phyloP scores from a whole-genome alignment of 2,329 filamentous ascomycete genomes.

The Colletotrichum sp. region DNA sequence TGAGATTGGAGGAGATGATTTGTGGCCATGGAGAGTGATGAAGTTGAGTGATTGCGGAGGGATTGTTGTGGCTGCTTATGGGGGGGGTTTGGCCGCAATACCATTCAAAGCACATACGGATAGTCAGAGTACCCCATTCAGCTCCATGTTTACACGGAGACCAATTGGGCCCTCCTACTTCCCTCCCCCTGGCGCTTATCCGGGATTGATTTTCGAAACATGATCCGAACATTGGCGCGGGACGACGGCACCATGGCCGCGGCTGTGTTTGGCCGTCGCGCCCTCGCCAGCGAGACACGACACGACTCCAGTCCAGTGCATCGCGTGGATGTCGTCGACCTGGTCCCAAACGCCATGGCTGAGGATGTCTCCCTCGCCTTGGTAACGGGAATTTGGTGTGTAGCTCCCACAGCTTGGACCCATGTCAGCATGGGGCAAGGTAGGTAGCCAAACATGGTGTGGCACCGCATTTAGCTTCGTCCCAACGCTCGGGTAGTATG shows the following conservation, averaged over 20 bases:
- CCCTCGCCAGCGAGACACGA: background rate
- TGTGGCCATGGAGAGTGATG: background rate
- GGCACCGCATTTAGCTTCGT: background rate
- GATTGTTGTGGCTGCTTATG: background rate
- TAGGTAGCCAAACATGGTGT: background rate
- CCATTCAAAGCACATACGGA: background rate
- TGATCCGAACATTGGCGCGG: conserved; percentile 5
- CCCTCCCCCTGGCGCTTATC: background rate
- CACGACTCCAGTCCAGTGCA: background rate
- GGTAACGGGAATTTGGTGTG: background rate
- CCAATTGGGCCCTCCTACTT: background rate
- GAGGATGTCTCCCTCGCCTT: background rate
- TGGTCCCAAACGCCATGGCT: background rate
- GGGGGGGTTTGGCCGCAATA: background rate
- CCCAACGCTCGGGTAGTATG: background rate
- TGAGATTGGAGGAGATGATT: background rate
- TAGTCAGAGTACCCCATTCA: background rate
- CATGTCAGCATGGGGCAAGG: background rate
- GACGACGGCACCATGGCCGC: background rate
- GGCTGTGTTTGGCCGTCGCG: background rate
- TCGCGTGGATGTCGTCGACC: background rate
- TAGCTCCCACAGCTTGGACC: background rate
- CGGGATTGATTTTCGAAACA: conserved; percentile 1
- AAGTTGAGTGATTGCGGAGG: background rate
- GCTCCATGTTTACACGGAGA: background rate